These are phyloP conservation scores for Apiospora aurea DNA, from an alignment of 2,329 filamentous ascomycete species.

Conservation along the genomic window DNA sequence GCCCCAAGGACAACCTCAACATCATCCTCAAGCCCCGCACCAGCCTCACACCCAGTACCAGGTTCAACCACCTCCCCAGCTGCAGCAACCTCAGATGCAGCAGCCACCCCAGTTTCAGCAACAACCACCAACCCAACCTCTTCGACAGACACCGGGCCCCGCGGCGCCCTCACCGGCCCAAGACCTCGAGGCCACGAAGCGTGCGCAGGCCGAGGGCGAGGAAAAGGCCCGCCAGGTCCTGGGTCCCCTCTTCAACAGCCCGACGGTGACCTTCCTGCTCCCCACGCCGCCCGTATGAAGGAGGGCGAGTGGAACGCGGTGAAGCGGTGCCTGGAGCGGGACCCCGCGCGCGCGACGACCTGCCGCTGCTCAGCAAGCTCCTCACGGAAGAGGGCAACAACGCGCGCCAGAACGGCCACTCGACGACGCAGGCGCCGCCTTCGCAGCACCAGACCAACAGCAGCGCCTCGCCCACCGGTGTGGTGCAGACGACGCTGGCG, in stretches of 20 bases:
- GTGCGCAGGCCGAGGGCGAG: slow-evolving; percentile 59
- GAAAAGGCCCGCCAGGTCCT: slow-evolving; percentile 68
- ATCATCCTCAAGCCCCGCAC: not conserved
- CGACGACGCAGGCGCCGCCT: slow-evolving; percentile 7
- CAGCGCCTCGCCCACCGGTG: slow-evolving; percentile 35
- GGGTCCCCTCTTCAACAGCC: slow-evolving; percentile 66
- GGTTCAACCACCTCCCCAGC: slow-evolving; percentile 39
- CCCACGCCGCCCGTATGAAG: slow-evolving; percentile 72
- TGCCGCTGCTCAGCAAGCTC: slow-evolving; percentile 61
- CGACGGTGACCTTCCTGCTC: slow-evolving; percentile 73
- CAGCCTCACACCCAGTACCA: slow-evolving; percentile 40
- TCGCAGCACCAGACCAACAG: slow-evolving; percentile 31
- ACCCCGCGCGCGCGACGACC: slow-evolving; percentile 71
- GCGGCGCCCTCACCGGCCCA: not conserved
- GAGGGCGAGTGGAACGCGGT: slow-evolving; percentile 79
- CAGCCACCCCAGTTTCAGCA: slow-evolving; percentile 33
- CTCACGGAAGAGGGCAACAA: slow-evolving; percentile 57
- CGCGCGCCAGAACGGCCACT: slow-evolving; percentile 36
- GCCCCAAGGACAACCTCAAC: slow-evolving; percentile 41
- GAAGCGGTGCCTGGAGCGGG: slow-evolving; percentile 69
- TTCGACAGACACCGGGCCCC: slow-evolving; percentile 32
- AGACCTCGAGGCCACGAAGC: slow-evolving; percentile 47
- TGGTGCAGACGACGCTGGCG: slow-evolving; percentile 42
- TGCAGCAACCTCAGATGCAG: slow-evolving; percentile 28
- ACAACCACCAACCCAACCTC: slow-evolving; percentile 33